phyloP scores from a whole-genome alignment of 441 rosid genomes.

The Syzygium syzygioides region DNA sequence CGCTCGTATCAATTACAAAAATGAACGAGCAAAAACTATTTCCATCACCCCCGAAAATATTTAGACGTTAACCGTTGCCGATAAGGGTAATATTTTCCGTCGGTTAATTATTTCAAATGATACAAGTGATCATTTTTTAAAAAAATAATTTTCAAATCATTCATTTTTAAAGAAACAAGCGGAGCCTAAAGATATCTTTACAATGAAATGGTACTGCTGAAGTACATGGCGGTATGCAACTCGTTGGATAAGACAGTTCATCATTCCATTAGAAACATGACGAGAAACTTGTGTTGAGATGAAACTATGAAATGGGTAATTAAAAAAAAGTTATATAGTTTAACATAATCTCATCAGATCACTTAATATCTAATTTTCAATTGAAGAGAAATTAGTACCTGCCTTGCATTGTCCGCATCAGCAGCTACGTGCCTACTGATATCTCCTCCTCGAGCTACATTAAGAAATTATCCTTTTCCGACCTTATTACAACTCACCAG shows the following conservation, averaged over 20 bases:
- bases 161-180: not conserved
- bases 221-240: too few species aligned
- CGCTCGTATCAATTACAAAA: too few species aligned
- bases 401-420: not conserved
- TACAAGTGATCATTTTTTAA: fast-evolving
- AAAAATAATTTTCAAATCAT: not conserved
- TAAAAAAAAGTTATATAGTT: not conserved
- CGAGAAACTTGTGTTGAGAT: not conserved
- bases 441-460: not conserved
- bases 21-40: not conserved
- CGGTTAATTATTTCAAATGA: fast-evolving
- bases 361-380: not conserved
- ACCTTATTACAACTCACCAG: not conserved
- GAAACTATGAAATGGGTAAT: not conserved
- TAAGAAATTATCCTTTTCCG: not conserved
- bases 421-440: not conserved
- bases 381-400: not conserved
- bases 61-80: not conserved
- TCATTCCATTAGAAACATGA: not conserved
- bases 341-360: not conserved
- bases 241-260: too few species aligned
- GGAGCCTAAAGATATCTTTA: not conserved
- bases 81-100: not conserved
- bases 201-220: not conserved
- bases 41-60: not conserved